Conservation (phyloP, 2,329 filamentous ascomycete genomes). For the Dactylonectria estremocensis region DNA sequence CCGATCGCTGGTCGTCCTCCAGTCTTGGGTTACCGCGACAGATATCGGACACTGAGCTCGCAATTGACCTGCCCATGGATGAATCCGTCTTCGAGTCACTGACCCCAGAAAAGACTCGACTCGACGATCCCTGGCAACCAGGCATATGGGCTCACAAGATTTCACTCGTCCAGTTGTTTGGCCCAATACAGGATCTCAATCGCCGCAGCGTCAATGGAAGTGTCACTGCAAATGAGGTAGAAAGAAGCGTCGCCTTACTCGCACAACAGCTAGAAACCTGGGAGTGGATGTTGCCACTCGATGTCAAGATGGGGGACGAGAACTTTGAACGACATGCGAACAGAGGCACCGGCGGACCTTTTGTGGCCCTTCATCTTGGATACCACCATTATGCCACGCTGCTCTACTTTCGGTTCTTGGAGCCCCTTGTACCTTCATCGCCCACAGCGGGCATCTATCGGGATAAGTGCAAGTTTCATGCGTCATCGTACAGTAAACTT, state of each 20-base stretch:
- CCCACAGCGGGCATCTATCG: neutral
- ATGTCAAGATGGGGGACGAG: conserved; percentile 22
- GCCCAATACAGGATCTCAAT: conserved; percentile 54
- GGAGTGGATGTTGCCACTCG: conserved; percentile 27
- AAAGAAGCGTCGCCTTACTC: conserved; percentile 12
- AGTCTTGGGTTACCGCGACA: conserved; percentile 34
- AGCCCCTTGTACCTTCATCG: neutral
- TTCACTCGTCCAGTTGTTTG: conserved; percentile 51
- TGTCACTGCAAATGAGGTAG: conserved; percentile 22
- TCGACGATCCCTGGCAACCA: conserved; percentile 31
- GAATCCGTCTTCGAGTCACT: conserved; percentile 46
- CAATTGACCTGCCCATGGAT: conserved; percentile 44
- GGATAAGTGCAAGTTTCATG: conserved; percentile 48
- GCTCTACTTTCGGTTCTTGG: conserved; percentile 57
- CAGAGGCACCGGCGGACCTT: conserved; percentile 49
- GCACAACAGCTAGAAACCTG: conserved; percentile 32
- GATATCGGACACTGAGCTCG: conserved; percentile 17
- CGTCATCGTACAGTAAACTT: conserved; percentile 47
- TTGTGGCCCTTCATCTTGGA: conserved; percentile 56
- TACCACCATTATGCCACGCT: conserved; percentile 56
- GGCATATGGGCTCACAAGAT: conserved; percentile 56
- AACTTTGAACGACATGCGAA: conserved; percentile 45
- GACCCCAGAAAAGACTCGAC: neutral
- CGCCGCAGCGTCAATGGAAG: conserved; percentile 39
- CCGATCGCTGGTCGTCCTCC: conserved; percentile 38